These are phyloP conservation scores for Bacterosira constricta DNA, from an alignment of 108 stramenopile genomes.

Conservation along the genomic window DNA sequence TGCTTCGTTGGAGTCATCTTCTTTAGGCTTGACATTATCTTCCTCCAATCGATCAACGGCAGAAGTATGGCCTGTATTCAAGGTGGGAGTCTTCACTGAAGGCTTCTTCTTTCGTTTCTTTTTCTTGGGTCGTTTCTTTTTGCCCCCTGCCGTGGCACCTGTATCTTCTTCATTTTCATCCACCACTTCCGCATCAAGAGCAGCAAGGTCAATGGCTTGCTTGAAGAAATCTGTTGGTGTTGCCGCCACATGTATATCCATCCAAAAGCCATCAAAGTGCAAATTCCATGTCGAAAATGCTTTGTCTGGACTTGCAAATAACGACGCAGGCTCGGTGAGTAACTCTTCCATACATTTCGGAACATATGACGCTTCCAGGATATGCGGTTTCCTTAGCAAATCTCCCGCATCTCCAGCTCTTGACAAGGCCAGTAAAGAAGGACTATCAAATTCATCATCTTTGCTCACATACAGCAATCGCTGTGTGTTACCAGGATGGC, in stretches of 20 bases:
- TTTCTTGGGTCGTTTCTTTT: background rate
- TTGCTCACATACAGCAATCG: background rate
- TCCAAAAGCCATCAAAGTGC: background rate
- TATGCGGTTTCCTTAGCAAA: background rate
- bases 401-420: no score
- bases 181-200: background rate
- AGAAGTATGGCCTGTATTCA: no score
- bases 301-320: conserved; percentile 6
- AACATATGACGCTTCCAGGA: background rate
- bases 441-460: background rate
- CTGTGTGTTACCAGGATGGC: background rate
- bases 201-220: background rate
- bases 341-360: background rate
- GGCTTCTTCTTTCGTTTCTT: conserved; percentile 6
- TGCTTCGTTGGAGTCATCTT: no score
- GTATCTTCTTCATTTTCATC: background rate
- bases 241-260: conserved; percentile 2
- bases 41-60: no score
- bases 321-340: background rate
- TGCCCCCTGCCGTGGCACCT: no score
- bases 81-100: no score
- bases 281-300: conserved; percentile 15
- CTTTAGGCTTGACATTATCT: no score
- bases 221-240: conserved; percentile 15
- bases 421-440: background rate